Evolutionary conservation across 495 filamentous ascomycete genomes (phyloP).

Genomic region (Aspergillus cristatus): DNA sequence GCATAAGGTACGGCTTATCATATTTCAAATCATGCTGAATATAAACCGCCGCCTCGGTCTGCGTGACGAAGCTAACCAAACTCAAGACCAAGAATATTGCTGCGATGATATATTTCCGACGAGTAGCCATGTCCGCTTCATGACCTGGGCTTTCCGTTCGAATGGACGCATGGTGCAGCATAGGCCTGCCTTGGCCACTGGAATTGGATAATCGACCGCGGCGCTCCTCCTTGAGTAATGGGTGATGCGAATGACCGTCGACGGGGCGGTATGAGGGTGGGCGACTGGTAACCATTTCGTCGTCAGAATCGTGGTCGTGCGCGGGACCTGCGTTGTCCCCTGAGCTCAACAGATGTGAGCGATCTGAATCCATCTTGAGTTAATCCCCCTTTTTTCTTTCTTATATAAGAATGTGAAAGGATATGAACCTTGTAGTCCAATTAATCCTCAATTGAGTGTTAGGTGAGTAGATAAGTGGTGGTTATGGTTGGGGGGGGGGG

Average conservation of each 20-base stretch:
- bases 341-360: conserved; percentile 5
- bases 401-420: too few relatives aligned
- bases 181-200: conserved; percentile 30
- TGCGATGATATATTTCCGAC: conserved; percentile 77
- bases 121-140: conserved; percentile 52
- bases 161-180: conserved; percentile 44
- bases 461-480: too few relatives aligned
- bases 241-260: conserved; percentile 44
- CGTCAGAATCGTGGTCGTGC: conserved; percentile 27
- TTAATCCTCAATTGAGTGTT: too few relatives aligned
- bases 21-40: conserved; percentile 82
- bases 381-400: not conserved
- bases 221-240: conserved; percentile 48
- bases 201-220: conserved; percentile 35
- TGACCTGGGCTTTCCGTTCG: conserved; percentile 50
- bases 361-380: conserved; percentile 16
- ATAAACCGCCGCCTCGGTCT: conserved; percentile 91
- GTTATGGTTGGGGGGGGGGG: too few relatives aligned
- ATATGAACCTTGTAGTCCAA: too few relatives aligned
- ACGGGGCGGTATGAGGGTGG: conserved; percentile 39
- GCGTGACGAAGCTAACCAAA: conserved; percentile 72
- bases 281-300: conserved; percentile 36
- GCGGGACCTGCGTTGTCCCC: conserved; percentile 8
- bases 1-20: conserved; percentile 97
- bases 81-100: conserved; percentile 71